Evolutionary conservation across 306 rosid species (phyloP), one percentile per base, ranked within the genome.

Genomic region (Pyrus bretschneideri): DNA sequence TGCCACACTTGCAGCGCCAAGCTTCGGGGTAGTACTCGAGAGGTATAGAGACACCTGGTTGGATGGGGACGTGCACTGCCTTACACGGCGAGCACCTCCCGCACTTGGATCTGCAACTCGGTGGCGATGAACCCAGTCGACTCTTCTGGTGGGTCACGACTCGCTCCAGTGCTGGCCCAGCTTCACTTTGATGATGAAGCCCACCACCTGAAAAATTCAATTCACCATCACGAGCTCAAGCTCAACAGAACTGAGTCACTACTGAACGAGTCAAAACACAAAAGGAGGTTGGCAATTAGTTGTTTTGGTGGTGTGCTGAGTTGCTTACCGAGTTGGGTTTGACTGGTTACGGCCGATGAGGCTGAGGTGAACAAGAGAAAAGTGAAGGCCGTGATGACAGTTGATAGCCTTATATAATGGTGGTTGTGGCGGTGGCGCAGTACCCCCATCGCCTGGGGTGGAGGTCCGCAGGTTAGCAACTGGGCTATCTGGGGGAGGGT

Each of bases 1-100:
- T 83, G 74, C 95, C 89, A 72, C 98, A 94, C 81, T 87, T 85
- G 90, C 98, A 94, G 52, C 98, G 90, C 98, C 98, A 94, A 44
- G 98, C 97, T 89, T 94, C 97, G 0, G 98, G 98, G 67, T 94
- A 94, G 62, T 94, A 94, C 89, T 94, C 98, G 19, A 94, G 89
- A 1, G 97, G 90, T 12, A 82, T 54, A 65, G 83, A 84, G 67
- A 89, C 17, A 71, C 98, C 97, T 6, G 98, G 97, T 22, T 89
- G 95, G 45, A 94, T 86, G 59, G 98, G 87, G 23, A 92, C 95
- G 75, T 88, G 98, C 46, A 94, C 98, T 65, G 98, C 86, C 23
- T 79, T 40, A 71, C 98, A 94, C 0, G 98, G 98, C 11, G 66
- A 80, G 72, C 98, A 94, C 84, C 85, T 85, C 5, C 96, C 97